Evolutionary conservation across 2,329 filamentous ascomycete species (phyloP), one percentile per base, ranked within the genome.

Genomic region (Cordyceps militaris): DNA sequence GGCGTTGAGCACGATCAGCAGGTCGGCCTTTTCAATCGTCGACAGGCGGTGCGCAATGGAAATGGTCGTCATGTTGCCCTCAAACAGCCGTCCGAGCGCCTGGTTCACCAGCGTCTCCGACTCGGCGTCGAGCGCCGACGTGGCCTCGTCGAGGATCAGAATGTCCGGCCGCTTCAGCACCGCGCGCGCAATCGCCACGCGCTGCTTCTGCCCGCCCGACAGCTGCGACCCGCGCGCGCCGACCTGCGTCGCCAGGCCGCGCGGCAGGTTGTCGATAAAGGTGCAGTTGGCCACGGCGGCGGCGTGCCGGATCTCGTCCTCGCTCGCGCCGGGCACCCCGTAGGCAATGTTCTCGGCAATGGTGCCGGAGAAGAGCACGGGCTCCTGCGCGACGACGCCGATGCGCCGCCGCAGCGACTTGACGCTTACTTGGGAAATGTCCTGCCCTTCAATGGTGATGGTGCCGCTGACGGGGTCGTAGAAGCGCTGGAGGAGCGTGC

Each of bases 81-180:
- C 81, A 26, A 99, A 85, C 28, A 99, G 80, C 48, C 84, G 84
- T 9, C 84, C 84, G 2, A 99, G 79, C 3, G 94, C 95, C 65
- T 91, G 86, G 70, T 99, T 99, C 59, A 99, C 95, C 3, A 97
- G 82, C 0, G 94, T 97, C 72, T 99, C 94, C 0, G 91, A 96
- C 72, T 99, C 94, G n/a, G 94, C 94, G 69, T 99, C 94, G 9
- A 99, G 80, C 0, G 94, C 94, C 2, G 91, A 96, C 0, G 95
- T 99, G n/a, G 95, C 89, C 78, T 99, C 94, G 68, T 99, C 94
- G 0, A 99, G 82, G 60, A 99, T 95, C 30, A 99, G 78, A 62
- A 99, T 97, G 73, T 99, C 94, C 0, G 95, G 95, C 61, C 97
- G 84, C 73, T 97, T 97, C 65, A 99, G 85, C 34, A 99, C 80